Evolutionary conservation across 306 rosid genomes (phyloP).

Genomic region (Dicorynia guianensis): DNA sequence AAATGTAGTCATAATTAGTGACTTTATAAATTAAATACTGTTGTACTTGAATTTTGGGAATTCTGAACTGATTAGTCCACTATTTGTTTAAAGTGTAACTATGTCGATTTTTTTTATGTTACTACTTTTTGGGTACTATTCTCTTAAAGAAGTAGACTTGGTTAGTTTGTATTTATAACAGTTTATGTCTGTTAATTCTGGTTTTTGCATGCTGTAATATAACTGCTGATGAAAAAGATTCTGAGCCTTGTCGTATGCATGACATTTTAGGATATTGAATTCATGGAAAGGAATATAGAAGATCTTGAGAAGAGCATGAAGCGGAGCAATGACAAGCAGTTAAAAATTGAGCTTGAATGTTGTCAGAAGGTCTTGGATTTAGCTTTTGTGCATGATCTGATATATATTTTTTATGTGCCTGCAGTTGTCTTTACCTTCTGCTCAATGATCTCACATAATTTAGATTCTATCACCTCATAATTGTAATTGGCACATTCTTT

Average conservation of each 20-base stretch:
- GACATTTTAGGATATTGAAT: slow-evolving; percentile 78
- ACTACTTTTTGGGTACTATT: too few relatives aligned
- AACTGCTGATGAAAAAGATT: neutral
- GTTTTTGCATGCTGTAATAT: slow-evolving; percentile 31
- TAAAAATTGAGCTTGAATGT: slow-evolving; percentile 85
- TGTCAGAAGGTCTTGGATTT: slow-evolving; percentile 73
- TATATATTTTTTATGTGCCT: neutral
- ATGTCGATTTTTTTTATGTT: too few relatives aligned
- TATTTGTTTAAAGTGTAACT: too few relatives aligned
- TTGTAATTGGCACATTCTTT: neutral
- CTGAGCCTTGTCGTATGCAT: slow-evolving; percentile 30
- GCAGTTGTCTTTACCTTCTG: slow-evolving; percentile 24
- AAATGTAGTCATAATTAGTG: too few relatives aligned
- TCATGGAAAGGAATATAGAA: slow-evolving; percentile 79
- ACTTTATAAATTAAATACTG: too few relatives aligned
- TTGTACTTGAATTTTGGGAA: too few relatives aligned
- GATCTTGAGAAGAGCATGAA: slow-evolving; percentile 98
- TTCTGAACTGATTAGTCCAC: too few relatives aligned
- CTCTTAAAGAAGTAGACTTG: too few relatives aligned
- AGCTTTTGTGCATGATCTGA: slow-evolving; percentile 12
- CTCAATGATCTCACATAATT: neutral
- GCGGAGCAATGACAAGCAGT: slow-evolving; percentile 98
- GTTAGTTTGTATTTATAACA: neutral
- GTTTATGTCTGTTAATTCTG: neutral
- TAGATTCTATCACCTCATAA: slow-evolving; percentile 9